Evolutionary conservation across 495 filamentous ascomycete genomes (phyloP).

Genomic region (Podospora pseudopauciseta): DNA sequence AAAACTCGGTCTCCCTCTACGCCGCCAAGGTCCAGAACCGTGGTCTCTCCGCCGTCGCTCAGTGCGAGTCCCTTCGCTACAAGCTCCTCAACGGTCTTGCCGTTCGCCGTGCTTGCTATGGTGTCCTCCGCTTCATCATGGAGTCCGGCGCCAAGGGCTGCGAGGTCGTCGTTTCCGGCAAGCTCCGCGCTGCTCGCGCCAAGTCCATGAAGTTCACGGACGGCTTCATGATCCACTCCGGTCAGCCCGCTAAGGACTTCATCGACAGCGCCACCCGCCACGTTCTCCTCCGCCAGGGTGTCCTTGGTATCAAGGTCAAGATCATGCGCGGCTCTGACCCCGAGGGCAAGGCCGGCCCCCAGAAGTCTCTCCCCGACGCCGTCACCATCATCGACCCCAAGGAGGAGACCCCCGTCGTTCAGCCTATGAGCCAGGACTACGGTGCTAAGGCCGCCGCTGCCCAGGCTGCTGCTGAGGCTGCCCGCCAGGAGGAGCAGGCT

Average conservation of each 20-base stretch:
- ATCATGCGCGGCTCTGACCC: slow-evolving; percentile 99
- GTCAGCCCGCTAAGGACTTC: slow-evolving; percentile 98
- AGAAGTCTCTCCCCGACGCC: slow-evolving; percentile 94
- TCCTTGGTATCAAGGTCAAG: slow-evolving; percentile 99
- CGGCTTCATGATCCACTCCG: slow-evolving; percentile 99
- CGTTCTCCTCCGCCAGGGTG: slow-evolving; percentile 99
- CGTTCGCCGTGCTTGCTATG: slow-evolving; percentile 96
- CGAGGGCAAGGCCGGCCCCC: slow-evolving; percentile 95
- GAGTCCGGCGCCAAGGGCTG: slow-evolving; percentile 98
- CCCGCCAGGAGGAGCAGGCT: slow-evolving; percentile 65
- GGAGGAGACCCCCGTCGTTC: slow-evolving; percentile 90
- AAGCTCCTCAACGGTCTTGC: slow-evolving; percentile 99
- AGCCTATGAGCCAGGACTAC: slow-evolving; percentile 96
- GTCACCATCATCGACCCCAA: slow-evolving; percentile 99
- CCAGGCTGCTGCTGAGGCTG: slow-evolving; percentile 60
- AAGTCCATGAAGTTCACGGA: slow-evolving; percentile 99
- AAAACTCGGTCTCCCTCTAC: slow-evolving; percentile 99
- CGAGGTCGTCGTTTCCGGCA: slow-evolving; percentile 98
- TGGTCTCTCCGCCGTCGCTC: slow-evolving; percentile 97
- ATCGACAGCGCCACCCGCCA: slow-evolving; percentile 97
- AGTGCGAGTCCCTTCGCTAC: slow-evolving; percentile 99
- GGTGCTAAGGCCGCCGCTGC: slow-evolving; percentile 91
- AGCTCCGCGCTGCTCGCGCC: slow-evolving; percentile 95
- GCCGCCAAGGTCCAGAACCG: slow-evolving; percentile 99
- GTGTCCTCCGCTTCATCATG: slow-evolving; percentile 99